Base-by-base conservation (phyloP, 768 basidiomycete genomes). In the Sutorius australiensis region DNA sequence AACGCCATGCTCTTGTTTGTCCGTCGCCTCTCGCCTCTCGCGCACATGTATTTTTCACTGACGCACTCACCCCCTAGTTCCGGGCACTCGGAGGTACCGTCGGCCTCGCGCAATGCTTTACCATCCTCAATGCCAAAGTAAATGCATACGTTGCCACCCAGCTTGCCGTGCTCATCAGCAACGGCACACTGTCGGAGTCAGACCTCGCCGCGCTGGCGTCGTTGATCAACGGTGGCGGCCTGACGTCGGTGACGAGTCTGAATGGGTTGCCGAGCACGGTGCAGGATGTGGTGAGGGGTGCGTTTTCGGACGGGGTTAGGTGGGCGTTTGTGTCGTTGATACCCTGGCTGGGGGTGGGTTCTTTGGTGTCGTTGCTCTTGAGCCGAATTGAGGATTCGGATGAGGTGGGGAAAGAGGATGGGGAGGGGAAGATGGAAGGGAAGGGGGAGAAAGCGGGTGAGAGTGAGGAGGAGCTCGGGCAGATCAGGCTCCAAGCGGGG, bases 101-200 rank as follows among this genome's bases (percentile, higher is more conserved):
- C 36, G 79, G 80, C 21, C 73, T 81, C 36, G 78, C 80, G 0
- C 80, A 81, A 56, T 80, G 79, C 47, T 72, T 73, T 38, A 75
- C 80, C 8, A 67, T 81, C 19, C 70, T 80, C 49, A 72, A 73
- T 55, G 64, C 71, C 32, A 77, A 72, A 62, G 78, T 77, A 28
- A 63, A 64, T 28, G 27, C 61, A 19, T 69, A 69, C 48, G 64
- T 81, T 54, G 28, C 19, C 2, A 17, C 48, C 5, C 59, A 56
- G 16, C 39, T 57, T 21, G 59, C 55, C 12, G 55, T 70, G 24
- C 38, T 31, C 5, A 65, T 67, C 14, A 71, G 67, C 6, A 28
- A 3, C 11, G 28, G 28, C 17, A 46, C 61, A 11, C 50, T 79
- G 46, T 62, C 70, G 1, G 33, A 57, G 9, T 44, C 63, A 9